These are phyloP conservation scores for Arachis stenosperma DNA, from an alignment of 306 rosid species.

Conservation along the genomic window DNA sequence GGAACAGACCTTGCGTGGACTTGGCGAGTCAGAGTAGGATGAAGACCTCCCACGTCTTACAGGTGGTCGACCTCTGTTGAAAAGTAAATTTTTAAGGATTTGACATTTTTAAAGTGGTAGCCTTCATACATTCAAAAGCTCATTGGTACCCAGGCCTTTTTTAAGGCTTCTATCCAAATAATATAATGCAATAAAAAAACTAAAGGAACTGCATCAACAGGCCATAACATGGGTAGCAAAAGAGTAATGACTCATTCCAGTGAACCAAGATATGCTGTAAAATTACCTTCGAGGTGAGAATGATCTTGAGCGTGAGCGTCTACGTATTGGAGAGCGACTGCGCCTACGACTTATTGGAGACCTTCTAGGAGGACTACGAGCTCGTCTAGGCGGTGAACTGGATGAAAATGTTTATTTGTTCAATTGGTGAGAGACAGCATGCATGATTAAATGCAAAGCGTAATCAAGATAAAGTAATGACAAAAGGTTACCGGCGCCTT, in stretches of 20 bases:
- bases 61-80: conserved; percentile 78
- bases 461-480: neutral
- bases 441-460: neutral
- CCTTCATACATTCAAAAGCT: conserved; percentile 14
- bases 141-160: neutral
- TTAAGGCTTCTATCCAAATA: conserved; percentile 14
- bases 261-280: conserved; percentile 18
- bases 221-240: neutral
- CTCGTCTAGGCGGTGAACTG: conserved; percentile 86
- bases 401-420: conserved; percentile 30
- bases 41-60: conserved; percentile 87
- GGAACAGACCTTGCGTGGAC: conserved; percentile 83
- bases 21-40: conserved; percentile 87
- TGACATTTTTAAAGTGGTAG: conserved; percentile 14
- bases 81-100: neutral
- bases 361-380: conserved; percentile 97
- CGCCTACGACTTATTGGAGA: conserved; percentile 87
- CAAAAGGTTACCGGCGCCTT: conserved; percentile 75
- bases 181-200: neutral
- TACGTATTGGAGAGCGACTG: conserved; percentile 86
- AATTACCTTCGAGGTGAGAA: conserved; percentile 88
- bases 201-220: neutral
- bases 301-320: conserved; percentile 92
- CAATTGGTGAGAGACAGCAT: conserved; percentile 27
- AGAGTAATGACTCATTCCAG: neutral